Evolutionary conservation across 2,329 filamentous ascomycete species (phyloP).

Genomic region (Colletotrichum sp.): DNA sequence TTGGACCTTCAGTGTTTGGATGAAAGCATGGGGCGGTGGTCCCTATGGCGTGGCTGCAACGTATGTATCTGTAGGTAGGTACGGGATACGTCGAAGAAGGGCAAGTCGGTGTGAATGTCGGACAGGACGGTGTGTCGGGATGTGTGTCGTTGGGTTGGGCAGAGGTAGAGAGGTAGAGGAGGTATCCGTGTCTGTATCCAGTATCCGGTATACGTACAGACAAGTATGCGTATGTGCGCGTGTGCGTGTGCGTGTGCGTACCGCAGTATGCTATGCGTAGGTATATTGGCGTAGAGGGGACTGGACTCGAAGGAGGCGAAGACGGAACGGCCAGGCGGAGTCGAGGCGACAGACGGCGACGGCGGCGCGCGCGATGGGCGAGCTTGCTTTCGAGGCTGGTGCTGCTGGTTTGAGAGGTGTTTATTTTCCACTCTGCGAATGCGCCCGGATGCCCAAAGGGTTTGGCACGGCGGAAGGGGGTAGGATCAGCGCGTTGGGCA

Average conservation of each 20-base stretch:
- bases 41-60: background rate
- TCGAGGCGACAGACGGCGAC: background rate
- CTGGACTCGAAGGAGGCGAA: background rate
- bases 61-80: background rate
- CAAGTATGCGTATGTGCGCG: background rate
- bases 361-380: conserved; percentile 2
- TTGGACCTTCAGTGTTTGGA: conserved; percentile 16
- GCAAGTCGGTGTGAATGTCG: conserved; percentile 19
- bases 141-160: background rate
- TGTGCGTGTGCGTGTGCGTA: background rate
- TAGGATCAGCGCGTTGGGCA: conserved; percentile 43
- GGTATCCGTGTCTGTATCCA: background rate
- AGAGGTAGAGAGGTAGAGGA: background rate
- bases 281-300: background rate
- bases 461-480: conserved; percentile 19
- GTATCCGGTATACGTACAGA: background rate
- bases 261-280: background rate
- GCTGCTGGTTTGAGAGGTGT: conserved; percentile 12
- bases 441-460: conserved; percentile 20
- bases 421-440: conserved; percentile 14
- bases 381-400: background rate
- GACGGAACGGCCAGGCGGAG: background rate
- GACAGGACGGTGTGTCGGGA: conserved; percentile 8
- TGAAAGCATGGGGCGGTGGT: conserved; percentile 18
- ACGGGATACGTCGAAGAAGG: background rate